Conservation (phyloP, 148 eudicot species). For the Salicornia ramosissima region DNA sequence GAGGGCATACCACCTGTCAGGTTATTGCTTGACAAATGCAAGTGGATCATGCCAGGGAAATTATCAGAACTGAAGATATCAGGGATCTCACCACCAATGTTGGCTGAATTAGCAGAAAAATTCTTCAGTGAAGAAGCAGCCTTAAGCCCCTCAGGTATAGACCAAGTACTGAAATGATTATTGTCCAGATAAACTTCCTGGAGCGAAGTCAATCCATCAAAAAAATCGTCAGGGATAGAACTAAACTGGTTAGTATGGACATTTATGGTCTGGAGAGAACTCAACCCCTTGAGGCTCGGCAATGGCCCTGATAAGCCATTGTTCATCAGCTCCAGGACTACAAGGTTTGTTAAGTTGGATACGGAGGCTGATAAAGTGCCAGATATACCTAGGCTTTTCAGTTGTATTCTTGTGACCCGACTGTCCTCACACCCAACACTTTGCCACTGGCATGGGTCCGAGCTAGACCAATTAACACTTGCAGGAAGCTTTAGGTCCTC, state of each 20-base stretch:
- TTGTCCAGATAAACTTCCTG: conserved; percentile 47
- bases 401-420: conserved; percentile 60
- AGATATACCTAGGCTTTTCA: conserved; percentile 30
- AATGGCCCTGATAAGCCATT: conserved; percentile 53
- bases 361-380: conserved; percentile 50
- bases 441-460: conserved; percentile 59
- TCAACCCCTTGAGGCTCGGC: conserved; percentile 60
- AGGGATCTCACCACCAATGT: conserved; percentile 53
- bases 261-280: conserved; percentile 37
- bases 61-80: conserved; percentile 36
- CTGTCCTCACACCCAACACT: conserved; percentile 37
- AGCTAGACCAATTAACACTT: conserved; percentile 40
- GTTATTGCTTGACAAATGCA: conserved; percentile 48
- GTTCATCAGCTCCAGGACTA: conserved; percentile 45
- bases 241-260: conserved; percentile 45
- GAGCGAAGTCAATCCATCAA: conserved; percentile 44
- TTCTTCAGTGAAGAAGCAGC: conserved; percentile 32
- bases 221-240: conserved; percentile 50
- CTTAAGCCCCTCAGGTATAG: conserved; percentile 43
- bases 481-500: conserved; percentile 38
- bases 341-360: conserved; percentile 39
- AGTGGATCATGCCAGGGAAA: conserved; percentile 39
- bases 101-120: conserved; percentile 58
- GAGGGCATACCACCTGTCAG: conserved; percentile 57
- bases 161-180: conserved; percentile 55